phyloP scores from a whole-genome alignment of 306 rosid genomes.

The Cercis canadensis region DNA sequence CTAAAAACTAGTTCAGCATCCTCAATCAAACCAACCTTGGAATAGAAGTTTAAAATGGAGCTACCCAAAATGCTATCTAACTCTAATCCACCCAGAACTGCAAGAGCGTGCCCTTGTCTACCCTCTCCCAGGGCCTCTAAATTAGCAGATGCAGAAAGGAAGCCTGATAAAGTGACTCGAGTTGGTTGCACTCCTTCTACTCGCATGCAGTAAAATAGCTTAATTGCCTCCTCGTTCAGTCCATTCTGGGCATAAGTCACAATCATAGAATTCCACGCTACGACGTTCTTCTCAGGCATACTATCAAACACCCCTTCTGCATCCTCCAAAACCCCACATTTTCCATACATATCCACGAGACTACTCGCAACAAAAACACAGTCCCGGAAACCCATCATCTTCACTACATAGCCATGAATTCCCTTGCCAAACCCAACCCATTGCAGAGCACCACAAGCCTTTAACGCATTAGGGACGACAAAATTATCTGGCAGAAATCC shows the following conservation, averaged over 20 bases:
- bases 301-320: slow-evolving; percentile 73
- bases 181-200: slow-evolving; percentile 56
- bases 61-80: slow-evolving; percentile 69
- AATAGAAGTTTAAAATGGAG: slow-evolving; percentile 75
- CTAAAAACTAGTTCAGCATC: slow-evolving; percentile 65
- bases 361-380: slow-evolving; percentile 78
- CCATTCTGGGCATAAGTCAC: slow-evolving; percentile 66
- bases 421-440: slow-evolving; percentile 65
- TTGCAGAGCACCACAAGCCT: slow-evolving; percentile 72
- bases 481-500: slow-evolving; percentile 77
- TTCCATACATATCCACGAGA: slow-evolving; percentile 89
- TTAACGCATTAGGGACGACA: slow-evolving; percentile 76
- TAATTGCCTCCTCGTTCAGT: slow-evolving; percentile 62
- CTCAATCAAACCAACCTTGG: slow-evolving; percentile 76
- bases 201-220: slow-evolving; percentile 61
- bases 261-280: slow-evolving; percentile 85
- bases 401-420: slow-evolving; percentile 65
- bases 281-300: slow-evolving; percentile 58
- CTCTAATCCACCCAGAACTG: slow-evolving; percentile 59
- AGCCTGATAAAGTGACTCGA: slow-evolving; percentile 66
- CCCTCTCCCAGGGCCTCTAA: slow-evolving; percentile 62
- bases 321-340: slow-evolving; percentile 66
- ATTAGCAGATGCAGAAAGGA: slow-evolving; percentile 75
- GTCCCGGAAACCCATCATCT: slow-evolving; percentile 50
- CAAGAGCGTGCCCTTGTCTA: slow-evolving; percentile 77